Evolutionary conservation across 2,329 filamentous ascomycete genomes (phyloP).

Genomic region (Sporothrix protearum): DNA sequence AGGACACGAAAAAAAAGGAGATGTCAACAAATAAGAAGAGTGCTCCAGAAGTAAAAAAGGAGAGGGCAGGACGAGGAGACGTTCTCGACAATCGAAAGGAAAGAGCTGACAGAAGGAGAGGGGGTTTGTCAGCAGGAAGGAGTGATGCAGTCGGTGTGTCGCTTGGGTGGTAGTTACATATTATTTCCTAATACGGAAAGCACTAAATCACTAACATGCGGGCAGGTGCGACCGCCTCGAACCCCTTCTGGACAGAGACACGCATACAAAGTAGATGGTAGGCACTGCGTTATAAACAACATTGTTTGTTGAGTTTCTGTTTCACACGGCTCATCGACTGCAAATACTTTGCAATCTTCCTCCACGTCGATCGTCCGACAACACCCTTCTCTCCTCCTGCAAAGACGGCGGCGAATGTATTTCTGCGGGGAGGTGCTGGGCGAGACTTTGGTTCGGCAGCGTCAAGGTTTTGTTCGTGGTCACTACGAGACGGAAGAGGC

Average conservation of each 20-base stretch:
- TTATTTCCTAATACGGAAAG: slow-evolving; percentile 15
- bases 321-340: background rate
- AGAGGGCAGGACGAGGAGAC: background rate
- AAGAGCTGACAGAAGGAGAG: background rate
- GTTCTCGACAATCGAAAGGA: background rate
- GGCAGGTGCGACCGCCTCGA: background rate
- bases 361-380: background rate
- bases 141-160: background rate
- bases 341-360: background rate
- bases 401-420: background rate
- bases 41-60: background rate
- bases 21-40: background rate
- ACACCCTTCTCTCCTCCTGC: background rate
- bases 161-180: background rate
- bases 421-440: background rate
- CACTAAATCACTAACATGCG: background rate
- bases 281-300: background rate
- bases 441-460: background rate
- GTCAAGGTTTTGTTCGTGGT: background rate
- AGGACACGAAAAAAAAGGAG: background rate
- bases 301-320: background rate
- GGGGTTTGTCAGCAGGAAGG: background rate
- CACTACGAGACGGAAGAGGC: background rate
- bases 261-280: background rate
- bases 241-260: background rate